phyloP scores from a whole-genome alignment of 2,329 filamentous ascomycete species.

The Magnaporthales sp. region DNA sequence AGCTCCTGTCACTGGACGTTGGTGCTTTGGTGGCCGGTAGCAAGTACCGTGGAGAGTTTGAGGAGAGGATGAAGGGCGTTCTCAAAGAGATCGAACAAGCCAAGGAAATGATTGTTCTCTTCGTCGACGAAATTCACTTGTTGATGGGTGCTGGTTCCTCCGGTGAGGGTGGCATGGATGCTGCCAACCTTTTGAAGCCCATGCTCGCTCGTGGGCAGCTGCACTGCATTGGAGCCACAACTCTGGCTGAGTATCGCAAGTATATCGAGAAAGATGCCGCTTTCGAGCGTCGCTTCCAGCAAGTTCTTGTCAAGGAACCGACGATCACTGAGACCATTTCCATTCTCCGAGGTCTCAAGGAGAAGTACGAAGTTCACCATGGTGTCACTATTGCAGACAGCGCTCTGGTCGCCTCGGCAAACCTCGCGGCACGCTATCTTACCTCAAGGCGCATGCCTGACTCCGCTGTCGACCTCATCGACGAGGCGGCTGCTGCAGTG shows the following conservation, averaged over 20 bases:
- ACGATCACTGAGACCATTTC: conserved; percentile 84
- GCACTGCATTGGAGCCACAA: conserved; percentile 97
- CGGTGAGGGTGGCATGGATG: conserved; percentile 97
- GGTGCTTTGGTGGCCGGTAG: conserved; percentile 91
- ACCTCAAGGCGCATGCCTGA: conserved; percentile 87
- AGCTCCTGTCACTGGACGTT: conserved; percentile 88
- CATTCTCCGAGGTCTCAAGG: conserved; percentile 95
- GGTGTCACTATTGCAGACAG: conserved; percentile 94
- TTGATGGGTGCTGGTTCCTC: conserved; percentile 95
- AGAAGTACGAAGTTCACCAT: conserved; percentile 96
- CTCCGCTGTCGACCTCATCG: conserved; percentile 92
- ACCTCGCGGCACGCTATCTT: conserved; percentile 84
- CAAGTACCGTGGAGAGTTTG: conserved; percentile 98
- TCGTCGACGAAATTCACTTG: conserved; percentile 97
- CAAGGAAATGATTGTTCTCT: conserved; percentile 94
- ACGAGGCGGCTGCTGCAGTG: conserved; percentile 95
- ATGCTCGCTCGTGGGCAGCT: conserved; percentile 96
- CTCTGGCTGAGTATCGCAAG: conserved; percentile 82
- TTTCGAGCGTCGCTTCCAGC: conserved; percentile 97
- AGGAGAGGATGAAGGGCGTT: conserved; percentile 98
- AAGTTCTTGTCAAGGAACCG: conserved; percentile 94
- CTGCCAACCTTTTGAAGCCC: conserved; percentile 92
- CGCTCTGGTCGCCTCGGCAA: conserved; percentile 87
- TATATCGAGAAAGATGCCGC: conserved; percentile 98
- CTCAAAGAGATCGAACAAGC: conserved; percentile 93